A percentile compares a stretch with the other conserved stretches of the same genome.
Evolutionary conservation across 1,139 yeast species (phyloP).

Genomic region (Hemisphaericaspora xylanilytica): DNA sequence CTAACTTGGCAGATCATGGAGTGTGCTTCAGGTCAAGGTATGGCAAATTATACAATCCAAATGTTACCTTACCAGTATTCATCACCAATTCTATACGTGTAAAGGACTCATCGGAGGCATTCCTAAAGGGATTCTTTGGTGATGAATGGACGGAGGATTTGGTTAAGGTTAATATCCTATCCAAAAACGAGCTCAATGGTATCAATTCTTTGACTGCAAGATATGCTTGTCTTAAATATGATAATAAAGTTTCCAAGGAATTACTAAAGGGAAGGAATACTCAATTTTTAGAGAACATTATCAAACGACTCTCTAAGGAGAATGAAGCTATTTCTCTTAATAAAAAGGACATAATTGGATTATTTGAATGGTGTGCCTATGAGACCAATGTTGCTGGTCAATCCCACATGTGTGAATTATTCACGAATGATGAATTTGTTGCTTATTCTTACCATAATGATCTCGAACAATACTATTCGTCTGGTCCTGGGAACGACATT

Average conservation of each 20-base stretch:
- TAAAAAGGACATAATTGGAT: slow-evolving; percentile 33
- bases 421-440: slow-evolving; percentile 45
- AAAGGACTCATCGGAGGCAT: slow-evolving; percentile 23
- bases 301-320: slow-evolving; percentile 18
- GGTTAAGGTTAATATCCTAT: slow-evolving; percentile 19
- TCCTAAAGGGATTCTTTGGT: slow-evolving; percentile 29
- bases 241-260: slow-evolving; percentile 12
- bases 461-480: slow-evolving; percentile 41
- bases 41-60: slow-evolving; percentile 19
- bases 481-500: slow-evolving; percentile 43
- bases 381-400: slow-evolving; percentile 48
- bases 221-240: slow-evolving; percentile 21
- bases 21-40: slow-evolving; percentile 27
- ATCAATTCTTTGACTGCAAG: slow-evolving; percentile 31
- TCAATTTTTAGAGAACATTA: slow-evolving; percentile 17
- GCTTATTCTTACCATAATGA: slow-evolving; percentile 45
- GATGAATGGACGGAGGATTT: slow-evolving; percentile 16
- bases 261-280: slow-evolving; percentile 16
- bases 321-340: slow-evolving; percentile 28
- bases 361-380: slow-evolving; percentile 48
- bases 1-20: slow-evolving; percentile 29
- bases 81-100: slow-evolving; percentile 26
- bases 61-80: slow-evolving; percentile 23
- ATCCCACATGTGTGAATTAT: slow-evolving; percentile 47
- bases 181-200: slow-evolving; percentile 22